Evolutionary conservation across 1,284 basidiomycete genomes (phyloP).

Genomic region (Fomes fomentarius): DNA sequence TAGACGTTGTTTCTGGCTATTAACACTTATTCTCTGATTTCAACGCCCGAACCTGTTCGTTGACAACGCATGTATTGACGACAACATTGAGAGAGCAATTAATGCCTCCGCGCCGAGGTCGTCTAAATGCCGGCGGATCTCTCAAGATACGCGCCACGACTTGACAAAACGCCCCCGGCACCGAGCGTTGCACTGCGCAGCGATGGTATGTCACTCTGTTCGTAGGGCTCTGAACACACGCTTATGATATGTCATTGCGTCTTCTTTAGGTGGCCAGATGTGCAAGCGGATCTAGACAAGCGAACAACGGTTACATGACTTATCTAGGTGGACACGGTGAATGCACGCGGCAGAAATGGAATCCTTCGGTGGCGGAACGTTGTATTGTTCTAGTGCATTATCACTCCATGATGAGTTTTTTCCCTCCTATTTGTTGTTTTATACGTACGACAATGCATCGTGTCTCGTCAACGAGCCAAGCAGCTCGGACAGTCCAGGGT

Average conservation of each 20-base stretch:
- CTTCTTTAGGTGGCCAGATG: neutral
- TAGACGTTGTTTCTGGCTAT: neutral
- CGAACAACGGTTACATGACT: neutral
- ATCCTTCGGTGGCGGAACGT: conserved; percentile 1
- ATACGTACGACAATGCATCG: neutral
- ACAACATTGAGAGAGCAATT: no score
- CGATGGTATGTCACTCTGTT: neutral
- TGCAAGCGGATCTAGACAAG: neutral
- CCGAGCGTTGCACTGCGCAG: conserved; percentile 8
- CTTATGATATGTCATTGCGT: neutral
- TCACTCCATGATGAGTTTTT: conserved; percentile 4
- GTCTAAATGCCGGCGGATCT: conserved; percentile 8
- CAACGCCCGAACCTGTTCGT: no score
- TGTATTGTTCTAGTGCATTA: conserved; percentile 9
- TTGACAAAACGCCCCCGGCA: conserved; percentile 7
- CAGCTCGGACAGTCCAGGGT: no score
- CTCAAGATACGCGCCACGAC: conserved; percentile 11
- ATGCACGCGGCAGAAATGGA: conserved; percentile 1
- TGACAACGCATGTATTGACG: no score
- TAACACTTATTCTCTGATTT: no score
- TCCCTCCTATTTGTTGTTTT: neutral
- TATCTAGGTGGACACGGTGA: neutral
- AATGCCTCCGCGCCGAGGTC: conserved; percentile 3
- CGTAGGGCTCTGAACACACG: neutral
- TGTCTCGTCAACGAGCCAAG: neutral